A percentile compares a stretch with the other conserved stretches of the same genome.
phyloP scores from a whole-genome alignment of 108 stramenopile species.

The Conticribra weissflogii region DNA sequence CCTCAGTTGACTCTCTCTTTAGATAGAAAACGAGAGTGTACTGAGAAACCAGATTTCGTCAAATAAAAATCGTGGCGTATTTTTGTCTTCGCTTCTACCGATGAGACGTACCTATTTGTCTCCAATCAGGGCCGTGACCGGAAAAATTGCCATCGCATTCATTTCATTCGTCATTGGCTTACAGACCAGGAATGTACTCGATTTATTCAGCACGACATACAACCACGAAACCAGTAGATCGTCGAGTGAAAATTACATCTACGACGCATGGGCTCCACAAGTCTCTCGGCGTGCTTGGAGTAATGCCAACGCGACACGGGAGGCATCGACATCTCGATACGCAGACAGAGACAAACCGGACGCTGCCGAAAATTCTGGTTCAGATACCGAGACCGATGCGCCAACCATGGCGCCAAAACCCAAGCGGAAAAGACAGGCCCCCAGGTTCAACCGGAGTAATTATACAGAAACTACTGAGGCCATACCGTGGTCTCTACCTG shows the following conservation, averaged over 20 bases:
- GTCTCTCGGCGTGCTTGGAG: not conserved
- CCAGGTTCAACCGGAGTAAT: slow-evolving; percentile 11
- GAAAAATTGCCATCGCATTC: not conserved
- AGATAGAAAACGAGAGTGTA: too few relatives aligned
- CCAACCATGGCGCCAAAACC: slow-evolving; percentile 7
- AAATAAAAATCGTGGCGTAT: too few relatives aligned
- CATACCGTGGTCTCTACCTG: slow-evolving; percentile 47
- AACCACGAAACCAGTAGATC: not conserved
- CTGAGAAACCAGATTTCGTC: too few relatives aligned
- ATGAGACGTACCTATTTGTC: not conserved
- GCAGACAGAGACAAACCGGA: not conserved
- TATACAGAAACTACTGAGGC: slow-evolving; percentile 21
- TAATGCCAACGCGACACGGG: not conserved
- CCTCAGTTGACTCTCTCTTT: too few relatives aligned
- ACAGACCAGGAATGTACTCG: slow-evolving; percentile 11
- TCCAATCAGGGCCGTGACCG: not conserved
- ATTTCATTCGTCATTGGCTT: slow-evolving; percentile 31
- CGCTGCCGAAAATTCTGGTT: not conserved
- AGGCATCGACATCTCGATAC: not conserved
- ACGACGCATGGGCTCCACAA: slow-evolving; percentile 19
- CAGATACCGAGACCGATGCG: too few relatives aligned
- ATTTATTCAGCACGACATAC: slow-evolving; percentile 7
- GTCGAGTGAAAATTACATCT: not conserved
- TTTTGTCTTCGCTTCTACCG: too few relatives aligned
- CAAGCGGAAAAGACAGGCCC: slow-evolving; percentile 1